Base-by-base conservation (phyloP, 2,329 filamentous ascomycete genomes). In the Ilyonectria destructans region DNA sequence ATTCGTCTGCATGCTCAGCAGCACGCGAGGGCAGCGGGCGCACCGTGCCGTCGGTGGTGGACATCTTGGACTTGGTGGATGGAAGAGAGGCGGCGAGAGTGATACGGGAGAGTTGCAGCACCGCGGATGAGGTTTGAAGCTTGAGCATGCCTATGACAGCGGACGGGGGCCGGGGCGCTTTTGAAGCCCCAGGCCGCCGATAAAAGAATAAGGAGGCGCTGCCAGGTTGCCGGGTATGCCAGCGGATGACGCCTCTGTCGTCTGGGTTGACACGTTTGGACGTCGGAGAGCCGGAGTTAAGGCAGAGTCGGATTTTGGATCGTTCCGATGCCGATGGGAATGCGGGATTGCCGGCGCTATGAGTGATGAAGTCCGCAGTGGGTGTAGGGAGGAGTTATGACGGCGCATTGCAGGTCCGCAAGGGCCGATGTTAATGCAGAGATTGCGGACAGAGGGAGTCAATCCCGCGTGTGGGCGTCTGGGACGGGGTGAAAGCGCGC, bases 81-180 rank as follows among this genome's bases (percentile, higher is more conserved):
- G 70, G 70, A 19, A 71, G 46, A 23, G 80, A 78, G 23, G 78
- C 69, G 68, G 78, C 75, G 54, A 82, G 66, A 46, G 77, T 76
- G 69, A 85, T 75, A 67, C 83, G 84, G 73, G 82, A 83, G 71
- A 82, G 80, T 70, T 81, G 83, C 62, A 84, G 71, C 68, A 84
- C 72, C 74, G 79, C 78, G 59, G 80, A 80, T 31, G 81, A 77
- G 69, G 80, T 72, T 71, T 83, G 82, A 74, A 78, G 78, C 74
- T 81, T 85, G 77, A 85, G 82, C 85, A 87, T 86, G 51, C 72
- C 80, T 83, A 80, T 73, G 69, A 58, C 58, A 77, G 72, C 55
- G 66, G 62, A 54, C 13, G 52, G 29, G 68, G 61, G 57, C 57
- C 64, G 61, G 54, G 61, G 69, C 68, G 65, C 72, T 74, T 73